These are phyloP conservation scores for Mucor sp. DNA, from an alignment of 371 early-diverging fungal species.

Conservation along the genomic window DNA sequence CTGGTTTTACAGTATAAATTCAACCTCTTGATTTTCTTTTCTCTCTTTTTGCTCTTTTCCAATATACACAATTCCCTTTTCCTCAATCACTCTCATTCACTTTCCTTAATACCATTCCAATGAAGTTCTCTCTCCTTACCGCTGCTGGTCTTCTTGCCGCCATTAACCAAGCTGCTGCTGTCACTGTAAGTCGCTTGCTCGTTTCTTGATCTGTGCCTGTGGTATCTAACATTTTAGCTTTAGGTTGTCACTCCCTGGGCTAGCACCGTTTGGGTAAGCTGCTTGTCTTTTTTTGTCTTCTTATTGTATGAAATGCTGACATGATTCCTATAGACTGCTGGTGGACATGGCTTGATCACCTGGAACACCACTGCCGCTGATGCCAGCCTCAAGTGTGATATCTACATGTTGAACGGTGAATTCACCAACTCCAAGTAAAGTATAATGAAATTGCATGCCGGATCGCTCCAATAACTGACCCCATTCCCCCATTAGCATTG, in stretches of 20 bases:
- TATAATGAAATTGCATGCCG: background rate
- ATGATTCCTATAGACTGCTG: constrained; percentile 29
- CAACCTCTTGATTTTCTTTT: constrained; percentile 2
- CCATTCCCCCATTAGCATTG: constrained; percentile 16
- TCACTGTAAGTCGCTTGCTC: constrained; percentile 23
- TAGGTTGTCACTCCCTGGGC: constrained; percentile 52
- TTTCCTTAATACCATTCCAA: constrained; percentile 16
- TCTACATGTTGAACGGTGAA: constrained; percentile 48
- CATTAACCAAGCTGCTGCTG: constrained; percentile 26
- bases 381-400: constrained; percentile 37
- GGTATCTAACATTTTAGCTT: background rate
- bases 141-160: constrained; percentile 26
- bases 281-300: background rate
- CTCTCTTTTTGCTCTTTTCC: constrained; percentile 9
- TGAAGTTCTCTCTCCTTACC: constrained; percentile 31
- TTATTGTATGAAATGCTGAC: background rate
- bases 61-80: background rate
- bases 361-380: constrained; percentile 40
- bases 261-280: constrained; percentile 39
- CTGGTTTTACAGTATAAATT: background rate
- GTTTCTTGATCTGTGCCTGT: background rate
- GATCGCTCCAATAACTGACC: background rate
- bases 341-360: constrained; percentile 46
- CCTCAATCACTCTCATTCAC: constrained; percentile 4
- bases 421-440: constrained; percentile 44